These are phyloP conservation scores for Sporothrix brasiliensis DNA, from an alignment of 2,329 filamentous ascomycete species.

Conservation along the genomic window DNA sequence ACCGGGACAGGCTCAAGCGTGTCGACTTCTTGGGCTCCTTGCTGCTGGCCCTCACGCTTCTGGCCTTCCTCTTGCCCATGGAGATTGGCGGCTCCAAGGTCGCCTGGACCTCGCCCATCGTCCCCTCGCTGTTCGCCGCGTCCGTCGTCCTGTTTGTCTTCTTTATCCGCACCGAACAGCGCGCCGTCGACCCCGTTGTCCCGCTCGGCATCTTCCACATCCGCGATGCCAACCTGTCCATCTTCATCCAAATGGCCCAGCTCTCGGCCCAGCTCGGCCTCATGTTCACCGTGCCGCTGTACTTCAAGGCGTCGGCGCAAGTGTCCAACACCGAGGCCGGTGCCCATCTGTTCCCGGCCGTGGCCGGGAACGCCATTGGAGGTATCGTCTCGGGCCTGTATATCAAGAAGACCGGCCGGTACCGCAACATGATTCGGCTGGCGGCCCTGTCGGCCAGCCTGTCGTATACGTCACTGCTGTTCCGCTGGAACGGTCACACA, in stretches of 20 bases:
- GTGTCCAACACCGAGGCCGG: constrained; percentile 62
- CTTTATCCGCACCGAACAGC: constrained; percentile 44
- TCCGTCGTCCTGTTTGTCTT: constrained; percentile 41
- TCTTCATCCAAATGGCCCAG: constrained; percentile 57
- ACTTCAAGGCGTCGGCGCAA: constrained; percentile 66
- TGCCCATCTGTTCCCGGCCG: constrained; percentile 66
- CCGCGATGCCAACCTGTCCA: constrained; percentile 57
- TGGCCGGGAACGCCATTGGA: constrained; percentile 67
- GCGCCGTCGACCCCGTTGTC: constrained; percentile 60
- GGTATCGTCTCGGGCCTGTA: constrained; percentile 61
- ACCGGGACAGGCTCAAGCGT: constrained; percentile 48
- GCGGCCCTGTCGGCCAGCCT: constrained; percentile 54
- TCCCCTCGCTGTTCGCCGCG: constrained; percentile 42
- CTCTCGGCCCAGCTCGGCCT: constrained; percentile 61
- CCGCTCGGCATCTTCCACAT: constrained; percentile 58
- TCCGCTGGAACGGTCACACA: constrained; percentile 64
- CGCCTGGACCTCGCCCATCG: constrained; percentile 45
- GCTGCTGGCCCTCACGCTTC: constrained; percentile 46
- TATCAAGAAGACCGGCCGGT: constrained; percentile 63
- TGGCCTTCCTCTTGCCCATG: constrained; percentile 47
- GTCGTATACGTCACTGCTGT: constrained; percentile 56
- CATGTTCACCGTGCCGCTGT: constrained; percentile 68
- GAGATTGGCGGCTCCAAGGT: constrained; percentile 48
- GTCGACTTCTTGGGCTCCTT: constrained; percentile 63
- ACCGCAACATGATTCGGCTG: constrained; percentile 58